Evolutionary conservation across 2,329 filamentous ascomycete species (phyloP).

Genomic region (Aspergillus ibericus): DNA sequence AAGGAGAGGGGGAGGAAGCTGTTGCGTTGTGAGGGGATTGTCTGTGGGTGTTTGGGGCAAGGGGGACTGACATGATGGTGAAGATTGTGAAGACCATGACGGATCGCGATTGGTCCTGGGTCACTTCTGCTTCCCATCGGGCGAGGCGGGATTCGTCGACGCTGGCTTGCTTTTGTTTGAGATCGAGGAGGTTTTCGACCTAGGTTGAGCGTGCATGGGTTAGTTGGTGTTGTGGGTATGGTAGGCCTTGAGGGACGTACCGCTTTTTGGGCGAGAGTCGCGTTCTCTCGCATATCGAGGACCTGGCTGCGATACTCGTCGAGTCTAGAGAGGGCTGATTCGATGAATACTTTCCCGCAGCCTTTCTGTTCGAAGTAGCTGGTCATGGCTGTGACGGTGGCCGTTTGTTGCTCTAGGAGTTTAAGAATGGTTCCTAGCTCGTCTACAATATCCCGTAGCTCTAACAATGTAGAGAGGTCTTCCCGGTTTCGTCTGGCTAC

Average conservation of each 20-base stretch:
- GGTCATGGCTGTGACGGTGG: constrained; percentile 46
- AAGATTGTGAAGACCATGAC: constrained; percentile 62
- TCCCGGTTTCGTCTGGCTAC: constrained; percentile 60
- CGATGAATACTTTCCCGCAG: constrained; percentile 53
- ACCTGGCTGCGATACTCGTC: constrained; percentile 57
- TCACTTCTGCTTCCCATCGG: constrained; percentile 62
- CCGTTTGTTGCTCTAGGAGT: constrained; percentile 59
- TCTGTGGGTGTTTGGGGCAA: not conserved
- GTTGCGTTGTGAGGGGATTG: not conserved
- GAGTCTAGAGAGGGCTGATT: constrained; percentile 54
- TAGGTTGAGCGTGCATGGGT: constrained; percentile 22
- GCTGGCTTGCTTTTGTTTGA: constrained; percentile 66
- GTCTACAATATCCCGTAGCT: constrained; percentile 65
- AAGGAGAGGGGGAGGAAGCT: constrained; percentile 63
- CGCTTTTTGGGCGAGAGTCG: constrained; percentile 59
- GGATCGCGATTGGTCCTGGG: constrained; percentile 61
- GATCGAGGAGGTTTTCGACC: constrained; percentile 66
- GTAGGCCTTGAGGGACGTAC: constrained; percentile 31
- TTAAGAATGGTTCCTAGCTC: constrained; percentile 59
- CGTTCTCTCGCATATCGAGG: constrained; percentile 59
- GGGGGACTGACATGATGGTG: constrained; percentile 54
- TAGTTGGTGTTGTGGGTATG: not conserved
- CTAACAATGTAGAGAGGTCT: constrained; percentile 62
- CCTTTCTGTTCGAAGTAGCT: constrained; percentile 35
- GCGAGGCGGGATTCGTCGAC: constrained; percentile 66